phyloP scores from a whole-genome alignment of 1,284 basidiomycete genomes.

The Sporisorium sorghi region DNA sequence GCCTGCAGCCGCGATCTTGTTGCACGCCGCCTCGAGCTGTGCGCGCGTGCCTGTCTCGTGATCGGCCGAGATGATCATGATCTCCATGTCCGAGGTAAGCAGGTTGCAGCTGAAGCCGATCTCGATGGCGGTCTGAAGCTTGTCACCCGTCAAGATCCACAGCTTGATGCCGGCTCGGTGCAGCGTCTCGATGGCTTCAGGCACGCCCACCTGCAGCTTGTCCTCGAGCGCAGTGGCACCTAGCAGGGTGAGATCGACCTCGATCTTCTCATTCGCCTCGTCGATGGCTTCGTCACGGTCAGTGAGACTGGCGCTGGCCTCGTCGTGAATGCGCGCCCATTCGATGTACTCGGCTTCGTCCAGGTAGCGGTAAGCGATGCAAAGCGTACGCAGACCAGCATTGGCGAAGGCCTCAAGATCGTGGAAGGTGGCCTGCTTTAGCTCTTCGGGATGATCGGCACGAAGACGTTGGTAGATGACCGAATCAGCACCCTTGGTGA shows the following conservation, averaged over 20 bases:
- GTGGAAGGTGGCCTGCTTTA: constrained; percentile 82
- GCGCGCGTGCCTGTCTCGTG: constrained; percentile 79
- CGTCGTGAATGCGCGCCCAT: constrained; percentile 86
- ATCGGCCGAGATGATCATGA: constrained; percentile 95
- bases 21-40: constrained; percentile 91
- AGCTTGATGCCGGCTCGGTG: constrained; percentile 95
- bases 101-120: constrained; percentile 74
- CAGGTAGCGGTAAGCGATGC: constrained; percentile 85
- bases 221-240: constrained; percentile 97
- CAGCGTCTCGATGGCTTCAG: constrained; percentile 90
- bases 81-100: constrained; percentile 73
- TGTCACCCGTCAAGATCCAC: constrained; percentile 96
- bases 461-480: constrained; percentile 89
- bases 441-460: constrained; percentile 77
- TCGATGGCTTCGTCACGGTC: constrained; percentile 92
- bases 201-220: constrained; percentile 95
- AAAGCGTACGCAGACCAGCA: constrained; percentile 88
- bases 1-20: constrained; percentile 88
- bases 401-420: constrained; percentile 96
- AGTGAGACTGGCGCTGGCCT: constrained; percentile 79
- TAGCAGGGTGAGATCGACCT: constrained; percentile 83
- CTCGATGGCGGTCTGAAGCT: constrained; percentile 96
- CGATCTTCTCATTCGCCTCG: constrained; percentile 84
- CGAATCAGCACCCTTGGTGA: constrained; percentile 96
- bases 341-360: constrained; percentile 83